phyloP scores from a whole-genome alignment of 495 filamentous ascomycete genomes.

The Tuber indicum region DNA sequence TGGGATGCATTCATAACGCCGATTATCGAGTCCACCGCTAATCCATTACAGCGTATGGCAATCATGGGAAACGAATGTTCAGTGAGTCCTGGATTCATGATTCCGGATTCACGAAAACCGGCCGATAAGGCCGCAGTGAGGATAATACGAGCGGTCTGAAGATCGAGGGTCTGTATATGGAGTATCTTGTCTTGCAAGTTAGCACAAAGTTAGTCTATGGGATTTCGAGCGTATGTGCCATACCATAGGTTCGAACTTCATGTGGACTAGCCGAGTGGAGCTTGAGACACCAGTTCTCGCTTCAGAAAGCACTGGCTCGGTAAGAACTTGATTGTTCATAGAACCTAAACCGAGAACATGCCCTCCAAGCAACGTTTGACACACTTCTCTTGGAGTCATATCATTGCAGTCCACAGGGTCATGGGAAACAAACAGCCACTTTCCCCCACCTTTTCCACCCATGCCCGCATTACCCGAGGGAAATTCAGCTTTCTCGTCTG shows the following conservation, averaged over 20 bases:
- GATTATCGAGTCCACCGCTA: constrained; percentile 71
- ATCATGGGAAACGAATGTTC: constrained; percentile 61
- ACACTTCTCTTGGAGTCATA: constrained; percentile 24
- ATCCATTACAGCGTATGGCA: constrained; percentile 70
- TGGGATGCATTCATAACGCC: constrained; percentile 50
- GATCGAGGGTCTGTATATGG: constrained; percentile 70
- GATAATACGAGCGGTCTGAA: constrained; percentile 62
- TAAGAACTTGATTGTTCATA: neutral
- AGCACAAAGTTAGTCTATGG: constrained; percentile 7
- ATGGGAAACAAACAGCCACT: constrained; percentile 85
- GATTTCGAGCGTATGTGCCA: constrained; percentile 27
- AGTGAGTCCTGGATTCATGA: constrained; percentile 47
- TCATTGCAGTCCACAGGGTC: constrained; percentile 52
- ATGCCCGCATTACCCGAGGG: constrained; percentile 45
- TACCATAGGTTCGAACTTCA: constrained; percentile 95
- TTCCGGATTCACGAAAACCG: constrained; percentile 86
- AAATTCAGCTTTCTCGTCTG: neutral
- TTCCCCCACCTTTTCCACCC: constrained; percentile 75
- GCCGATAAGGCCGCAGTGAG: constrained; percentile 67
- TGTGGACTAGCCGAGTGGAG: constrained; percentile 60
- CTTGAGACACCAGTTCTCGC: constrained; percentile 15
- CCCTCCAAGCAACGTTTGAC: constrained; percentile 29
- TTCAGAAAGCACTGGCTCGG: neutral
- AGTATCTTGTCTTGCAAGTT: constrained; percentile 58
- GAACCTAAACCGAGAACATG: neutral